Base-by-base conservation (phyloP, 2,329 filamentous ascomycete species). In the Colletotrichum aenigma region DNA sequence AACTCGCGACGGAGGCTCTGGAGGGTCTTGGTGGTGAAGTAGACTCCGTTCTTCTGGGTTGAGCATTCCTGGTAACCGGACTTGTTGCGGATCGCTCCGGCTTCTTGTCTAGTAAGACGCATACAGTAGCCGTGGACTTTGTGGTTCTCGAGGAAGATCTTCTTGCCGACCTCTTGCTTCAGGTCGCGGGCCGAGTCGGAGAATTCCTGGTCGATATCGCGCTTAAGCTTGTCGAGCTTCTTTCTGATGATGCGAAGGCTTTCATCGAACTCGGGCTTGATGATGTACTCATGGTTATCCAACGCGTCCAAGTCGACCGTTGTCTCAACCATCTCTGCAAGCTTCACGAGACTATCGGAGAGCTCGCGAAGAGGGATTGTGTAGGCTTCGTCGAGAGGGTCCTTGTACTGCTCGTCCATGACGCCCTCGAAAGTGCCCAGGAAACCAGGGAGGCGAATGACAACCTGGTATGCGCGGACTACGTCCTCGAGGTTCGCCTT, bases 1-100 rank as follows among this genome's bases (percentile, higher is more conserved):
- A 98, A 96, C 81, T 99, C 96, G 69, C 96, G 92, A 36, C 97
- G 94, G 80, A 96, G 91, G 30, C 92, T 90, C 81, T 96, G 94
- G 80, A 99, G 89, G 36, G 90, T 92, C 70, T 92, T 93, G 5
- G 97, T 99, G 2, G 97, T 98, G 85, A 99, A 99, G 87, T 97
- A 99, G 71, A 98, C 97, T 58, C 97, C 97, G 83, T 98, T 99
- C 89, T 99, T 99, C 86, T 98, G 97, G 1, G 97, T 99, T 1
- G 96, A 98, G 83, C 96, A 98, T 84, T 99, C 97, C 81, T 96
- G 94, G 81, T 98, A 99, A 66, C 93, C 89, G 75, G 92, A 93
- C 82, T 97, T 98, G 85, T 97, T 97, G 76, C 97, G 94, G 80
- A 99, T 99, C 80, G 95, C 97, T 18, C 94, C 93, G 2, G 97